phyloP scores from a whole-genome alignment of 306 rosid genomes.

The Castanospermum australe region DNA sequence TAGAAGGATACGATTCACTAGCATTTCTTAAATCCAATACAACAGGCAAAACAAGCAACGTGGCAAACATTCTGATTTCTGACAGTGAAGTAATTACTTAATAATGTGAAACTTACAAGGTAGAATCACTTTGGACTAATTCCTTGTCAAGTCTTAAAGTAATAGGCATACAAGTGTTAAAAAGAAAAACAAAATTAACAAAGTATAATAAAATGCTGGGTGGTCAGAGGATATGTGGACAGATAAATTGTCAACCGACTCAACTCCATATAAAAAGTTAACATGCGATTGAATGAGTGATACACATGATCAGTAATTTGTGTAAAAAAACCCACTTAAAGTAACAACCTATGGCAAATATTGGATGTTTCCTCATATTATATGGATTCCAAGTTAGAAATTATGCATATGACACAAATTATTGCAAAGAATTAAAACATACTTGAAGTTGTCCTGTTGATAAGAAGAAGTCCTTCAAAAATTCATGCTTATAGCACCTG shows the following conservation, averaged over 20 bases:
- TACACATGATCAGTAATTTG: background rate
- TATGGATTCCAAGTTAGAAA: slow-evolving; percentile 14
- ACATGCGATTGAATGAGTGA: background rate
- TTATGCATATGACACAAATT: slow-evolving; percentile 10
- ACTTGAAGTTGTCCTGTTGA: slow-evolving; percentile 96
- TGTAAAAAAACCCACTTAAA: background rate
- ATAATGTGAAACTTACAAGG: slow-evolving; percentile 12
- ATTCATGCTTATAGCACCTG: slow-evolving; percentile 93
- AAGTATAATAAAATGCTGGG: background rate
- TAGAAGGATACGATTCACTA: slow-evolving; percentile 3
- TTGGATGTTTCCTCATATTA: background rate
- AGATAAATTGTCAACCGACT: background rate
- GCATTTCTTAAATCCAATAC: slow-evolving; percentile 10
- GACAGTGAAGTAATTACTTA: background rate
- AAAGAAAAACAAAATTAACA: background rate
- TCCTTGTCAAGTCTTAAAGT: background rate
- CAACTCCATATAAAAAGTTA: background rate
- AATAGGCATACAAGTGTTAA: background rate
- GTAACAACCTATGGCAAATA: slow-evolving; percentile 6
- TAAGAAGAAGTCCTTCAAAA: slow-evolving; percentile 90
- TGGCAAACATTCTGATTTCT: background rate
- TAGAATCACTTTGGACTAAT: background rate
- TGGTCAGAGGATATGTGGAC: background rate
- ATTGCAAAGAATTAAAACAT: slow-evolving; percentile 38
- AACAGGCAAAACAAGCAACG: slow-evolving; percentile 9